phyloP scores from a whole-genome alignment of 441 rosid species.

The Syzygium syzygioides region DNA sequence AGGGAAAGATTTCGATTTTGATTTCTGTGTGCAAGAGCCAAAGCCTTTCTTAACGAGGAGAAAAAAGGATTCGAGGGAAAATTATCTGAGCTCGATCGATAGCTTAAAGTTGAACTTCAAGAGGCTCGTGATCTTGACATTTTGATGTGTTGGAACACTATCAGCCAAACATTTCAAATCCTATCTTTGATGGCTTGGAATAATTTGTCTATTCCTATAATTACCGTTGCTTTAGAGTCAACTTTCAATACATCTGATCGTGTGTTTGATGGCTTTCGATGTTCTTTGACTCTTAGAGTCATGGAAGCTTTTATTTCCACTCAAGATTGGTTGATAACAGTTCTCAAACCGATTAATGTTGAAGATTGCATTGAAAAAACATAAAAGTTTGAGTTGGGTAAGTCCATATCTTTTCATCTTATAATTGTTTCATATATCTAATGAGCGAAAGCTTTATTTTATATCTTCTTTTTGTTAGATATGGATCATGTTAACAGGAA shows the following conservation, averaged over 20 bases:
- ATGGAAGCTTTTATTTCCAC: neutral
- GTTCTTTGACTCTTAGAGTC: neutral
- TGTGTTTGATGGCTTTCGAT: neutral
- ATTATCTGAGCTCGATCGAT: fast-evolving
- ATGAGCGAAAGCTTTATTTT: neutral
- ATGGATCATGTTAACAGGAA: neutral
- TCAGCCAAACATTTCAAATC: no score
- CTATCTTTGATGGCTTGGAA: neutral
- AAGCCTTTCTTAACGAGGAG: neutral
- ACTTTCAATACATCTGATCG: no score
- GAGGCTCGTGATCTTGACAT: neutral
- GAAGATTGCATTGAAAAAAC: neutral
- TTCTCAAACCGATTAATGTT: neutral
- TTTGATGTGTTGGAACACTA: neutral
- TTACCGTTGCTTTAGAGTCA: neutral
- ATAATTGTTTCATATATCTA: neutral
- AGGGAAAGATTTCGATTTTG: fast-evolving
- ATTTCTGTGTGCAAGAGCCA: neutral
- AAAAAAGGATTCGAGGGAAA: neutral
- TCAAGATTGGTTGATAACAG: no score
- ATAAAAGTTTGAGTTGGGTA: neutral
- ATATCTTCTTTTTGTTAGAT: no score
- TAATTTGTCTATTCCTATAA: neutral
- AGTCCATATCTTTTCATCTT: neutral
- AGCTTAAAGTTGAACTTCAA: neutral